These are phyloP conservation scores for Athelia sp. DNA, from an alignment of 1,284 basidiomycete species.

Conservation along the genomic window DNA sequence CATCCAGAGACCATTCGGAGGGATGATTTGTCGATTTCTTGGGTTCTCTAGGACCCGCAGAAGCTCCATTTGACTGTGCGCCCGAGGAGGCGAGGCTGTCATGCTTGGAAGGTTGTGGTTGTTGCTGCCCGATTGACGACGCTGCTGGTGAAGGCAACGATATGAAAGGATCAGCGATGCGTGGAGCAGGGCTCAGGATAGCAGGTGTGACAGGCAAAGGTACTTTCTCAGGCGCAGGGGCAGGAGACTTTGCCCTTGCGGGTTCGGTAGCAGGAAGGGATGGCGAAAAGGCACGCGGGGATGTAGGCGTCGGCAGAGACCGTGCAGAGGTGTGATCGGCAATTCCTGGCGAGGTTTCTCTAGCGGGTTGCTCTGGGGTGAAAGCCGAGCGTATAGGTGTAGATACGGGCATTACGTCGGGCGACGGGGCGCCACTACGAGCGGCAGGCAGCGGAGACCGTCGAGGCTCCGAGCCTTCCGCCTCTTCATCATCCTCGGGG, in stretches of 20 bases:
- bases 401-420: slow-evolving; percentile 14
- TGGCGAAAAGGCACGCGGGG: slow-evolving; percentile 10
- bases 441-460: slow-evolving; percentile 13
- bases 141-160: slow-evolving; percentile 35
- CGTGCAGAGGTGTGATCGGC: background rate
- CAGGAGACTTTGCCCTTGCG: slow-evolving; percentile 4
- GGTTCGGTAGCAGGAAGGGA: slow-evolving; percentile 6
- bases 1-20: slow-evolving; percentile 81
- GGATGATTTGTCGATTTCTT: slow-evolving; percentile 35
- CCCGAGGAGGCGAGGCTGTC: slow-evolving; percentile 22
- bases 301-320: slow-evolving; percentile 11
- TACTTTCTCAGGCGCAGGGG: slow-evolving; percentile 10
- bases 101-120: slow-evolving; percentile 28
- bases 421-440: slow-evolving; percentile 1
- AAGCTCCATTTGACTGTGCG: no score
- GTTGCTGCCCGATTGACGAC: slow-evolving; percentile 24
- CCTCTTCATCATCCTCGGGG: slow-evolving; percentile 62
- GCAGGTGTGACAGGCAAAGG: slow-evolving; percentile 15
- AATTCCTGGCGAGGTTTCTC: no score
- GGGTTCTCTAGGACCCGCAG: background rate
- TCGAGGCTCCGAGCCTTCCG: no score
- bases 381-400: slow-evolving; percentile 37
- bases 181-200: slow-evolving; percentile 4
- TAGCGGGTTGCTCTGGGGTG: slow-evolving; percentile 18
- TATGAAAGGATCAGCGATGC: slow-evolving; percentile 13